Percentiles rank a stretch among this genome's conserved stretches.
Evolutionary conservation across 345 rosid species (phyloP).

Genomic region (Melastoma malabathricum): DNA sequence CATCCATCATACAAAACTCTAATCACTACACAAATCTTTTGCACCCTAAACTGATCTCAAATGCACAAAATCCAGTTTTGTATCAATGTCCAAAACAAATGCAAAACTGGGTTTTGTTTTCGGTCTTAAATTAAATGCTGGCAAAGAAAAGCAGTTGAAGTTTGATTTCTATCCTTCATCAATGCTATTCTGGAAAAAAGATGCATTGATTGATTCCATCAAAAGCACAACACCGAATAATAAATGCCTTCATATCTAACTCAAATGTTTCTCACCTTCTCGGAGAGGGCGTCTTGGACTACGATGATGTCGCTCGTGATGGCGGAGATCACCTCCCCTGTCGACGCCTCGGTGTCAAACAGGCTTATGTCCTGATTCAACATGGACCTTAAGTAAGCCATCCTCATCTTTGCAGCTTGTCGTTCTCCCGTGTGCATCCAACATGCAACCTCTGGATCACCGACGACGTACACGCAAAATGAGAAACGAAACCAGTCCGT

Average conservation of each 20-base stretch:
- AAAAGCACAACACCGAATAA: too few relatives aligned
- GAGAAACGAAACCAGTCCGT: too few relatives aligned
- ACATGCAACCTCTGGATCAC: conserved; percentile 72
- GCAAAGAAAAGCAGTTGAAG: too few relatives aligned
- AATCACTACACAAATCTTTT: not conserved
- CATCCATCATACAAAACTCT: conserved; percentile 1
- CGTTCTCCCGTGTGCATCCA: conserved; percentile 99
- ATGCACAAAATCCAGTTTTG: too few relatives aligned
- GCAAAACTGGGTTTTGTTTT: too few relatives aligned
- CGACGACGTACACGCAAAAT: not conserved
- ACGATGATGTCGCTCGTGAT: conserved; percentile 78
- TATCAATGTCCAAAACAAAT: too few relatives aligned
- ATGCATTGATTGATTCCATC: too few relatives aligned
- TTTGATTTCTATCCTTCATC: too few relatives aligned
- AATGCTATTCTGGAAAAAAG: too few relatives aligned
- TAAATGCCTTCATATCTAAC: too few relatives aligned
- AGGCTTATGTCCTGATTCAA: conserved; percentile 81
- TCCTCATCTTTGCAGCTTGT: conserved; percentile 90
- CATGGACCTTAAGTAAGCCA: conserved; percentile 78
- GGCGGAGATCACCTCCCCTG: conserved; percentile 84
- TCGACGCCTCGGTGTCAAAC: conserved; percentile 83
- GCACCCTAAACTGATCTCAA: not conserved
- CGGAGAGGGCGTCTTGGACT: conserved; percentile 94
- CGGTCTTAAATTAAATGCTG: too few relatives aligned
- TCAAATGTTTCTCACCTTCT: conserved; percentile 48